These are phyloP conservation scores for Platanthera zijinensis DNA, from an alignment of 106 monocot species.

Conservation along the genomic window DNA sequence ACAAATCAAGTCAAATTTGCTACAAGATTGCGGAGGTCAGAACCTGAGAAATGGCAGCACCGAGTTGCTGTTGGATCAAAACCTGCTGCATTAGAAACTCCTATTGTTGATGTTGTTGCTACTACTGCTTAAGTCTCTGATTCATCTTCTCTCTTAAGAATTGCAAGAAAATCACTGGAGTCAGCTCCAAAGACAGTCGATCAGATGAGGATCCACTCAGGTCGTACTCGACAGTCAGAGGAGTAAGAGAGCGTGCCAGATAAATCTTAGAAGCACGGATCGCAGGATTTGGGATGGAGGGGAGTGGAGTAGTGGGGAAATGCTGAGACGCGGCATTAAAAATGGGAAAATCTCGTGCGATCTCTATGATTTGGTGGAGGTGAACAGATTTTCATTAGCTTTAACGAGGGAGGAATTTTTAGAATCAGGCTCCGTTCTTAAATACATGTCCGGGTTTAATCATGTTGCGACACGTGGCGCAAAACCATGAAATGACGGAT, in stretches of 20 bases:
- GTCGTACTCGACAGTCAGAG: neutral
- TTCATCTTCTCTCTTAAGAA: conserved; percentile 14
- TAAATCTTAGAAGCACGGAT: conserved; percentile 8
- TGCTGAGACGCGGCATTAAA: neutral
- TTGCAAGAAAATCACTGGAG: neutral
- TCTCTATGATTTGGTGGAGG: no score
- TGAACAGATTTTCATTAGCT: no score
- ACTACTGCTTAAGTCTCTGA: conserved; percentile 26
- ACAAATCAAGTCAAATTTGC: neutral
- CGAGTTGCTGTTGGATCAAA: conserved; percentile 50
- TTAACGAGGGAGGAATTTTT: no score
- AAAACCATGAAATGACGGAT: no score
- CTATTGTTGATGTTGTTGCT: conserved; percentile 17
- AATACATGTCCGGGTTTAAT: no score
- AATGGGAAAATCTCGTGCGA: neutral
- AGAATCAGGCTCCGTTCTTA: no score
- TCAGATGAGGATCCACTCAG: neutral
- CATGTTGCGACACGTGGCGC: no score
- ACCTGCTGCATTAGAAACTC: conserved; percentile 58
- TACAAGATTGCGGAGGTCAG: neutral
- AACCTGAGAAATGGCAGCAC: conserved; percentile 60
- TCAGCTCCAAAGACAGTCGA: neutral
- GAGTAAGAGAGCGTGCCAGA: neutral
- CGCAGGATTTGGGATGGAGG: neutral
- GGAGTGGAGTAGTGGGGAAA: neutral